Base-by-base conservation (phyloP, 140 eudicot genomes). In the Flaveria floridana region DNA sequence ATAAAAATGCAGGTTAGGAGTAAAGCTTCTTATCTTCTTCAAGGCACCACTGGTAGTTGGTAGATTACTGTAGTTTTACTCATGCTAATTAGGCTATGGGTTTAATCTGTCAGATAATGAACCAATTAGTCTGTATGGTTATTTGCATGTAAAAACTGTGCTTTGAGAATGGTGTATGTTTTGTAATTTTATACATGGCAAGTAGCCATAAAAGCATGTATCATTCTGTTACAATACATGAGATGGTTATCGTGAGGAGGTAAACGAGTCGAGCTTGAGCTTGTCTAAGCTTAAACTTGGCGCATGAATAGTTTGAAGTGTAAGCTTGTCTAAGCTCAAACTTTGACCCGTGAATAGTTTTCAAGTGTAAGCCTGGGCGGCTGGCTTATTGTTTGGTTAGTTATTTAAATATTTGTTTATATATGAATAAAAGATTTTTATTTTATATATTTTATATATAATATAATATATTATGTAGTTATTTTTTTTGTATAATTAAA, bases 21-120 rank as follows among this genome's bases (percentile, higher is more conserved):
- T 73, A 90, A 87, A 77, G 98, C 98, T 74, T 88, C 96, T 11
- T 93, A 86, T 85, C 87, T 93, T 67, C 86, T 93, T 42, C 96
- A 93, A 81, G 88, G 85, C 59, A 68, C 82, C 28, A 52, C 50
- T 18, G 83, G 68, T 34, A 78, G 76, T 44, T 18, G 83, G 68
- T 34, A 78, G 76, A 78, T 82, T 75, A 85, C 26, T 73, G 42
- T 68, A 74, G 72, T 68, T 25, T 44, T 74, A 30, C 59, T 74
- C 41, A 57, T 34, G 65, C 13, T 73, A 28, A 46, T 58, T 50
- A 2, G 20, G 37, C 25, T 52, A 14, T 65, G 46, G 55, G 67
- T 61, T 79, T 13, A 6, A 3, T 73, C 55, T 25, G 12, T 69
- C 10, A 2, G 47, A 50, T 44, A 2, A 11, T 61, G 47, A 25